phyloP scores from a whole-genome alignment of 106 monocot species.

The Gastrodia elata region DNA sequence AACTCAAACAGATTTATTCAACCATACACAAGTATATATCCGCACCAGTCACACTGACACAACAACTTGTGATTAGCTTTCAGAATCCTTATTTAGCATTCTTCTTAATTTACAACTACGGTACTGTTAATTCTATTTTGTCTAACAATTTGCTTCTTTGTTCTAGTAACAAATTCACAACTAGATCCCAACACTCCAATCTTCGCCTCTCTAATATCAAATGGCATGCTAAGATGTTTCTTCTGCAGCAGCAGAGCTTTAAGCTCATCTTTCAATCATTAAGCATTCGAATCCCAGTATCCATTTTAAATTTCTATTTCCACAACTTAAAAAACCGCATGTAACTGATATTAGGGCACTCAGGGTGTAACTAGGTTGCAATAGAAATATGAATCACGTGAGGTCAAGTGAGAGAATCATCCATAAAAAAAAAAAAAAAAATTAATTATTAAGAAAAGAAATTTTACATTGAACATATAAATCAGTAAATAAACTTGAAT shows the following conservation, averaged over 20 bases:
- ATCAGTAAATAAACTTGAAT: not conserved
- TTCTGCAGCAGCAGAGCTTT: not conserved
- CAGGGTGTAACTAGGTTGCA: not conserved
- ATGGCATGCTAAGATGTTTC: not conserved
- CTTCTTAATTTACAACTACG: not conserved
- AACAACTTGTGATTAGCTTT: too few relatives aligned
- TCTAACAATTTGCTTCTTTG: too few relatives aligned
- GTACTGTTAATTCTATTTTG: too few relatives aligned
- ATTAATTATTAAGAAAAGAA: not conserved
- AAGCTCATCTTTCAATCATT: not conserved
- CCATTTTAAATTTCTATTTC: not conserved
- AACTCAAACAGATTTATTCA: too few relatives aligned
- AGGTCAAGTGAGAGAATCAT: not conserved
- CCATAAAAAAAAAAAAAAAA: not conserved
- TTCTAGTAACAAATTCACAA: not conserved
- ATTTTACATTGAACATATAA: not conserved
- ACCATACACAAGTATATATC: too few relatives aligned
- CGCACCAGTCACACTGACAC: too few relatives aligned
- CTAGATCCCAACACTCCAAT: not conserved
- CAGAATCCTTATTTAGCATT: too few relatives aligned
- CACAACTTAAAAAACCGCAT: not conserved
- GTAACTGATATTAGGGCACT: not conserved
- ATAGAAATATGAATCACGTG: not conserved
- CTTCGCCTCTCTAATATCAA: not conserved
- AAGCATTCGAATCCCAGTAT: not conserved